Percentiles rank a stretch among this genome's conserved stretches.
phyloP scores from a whole-genome alignment of 2,329 filamentous ascomycete genomes.

The Macrophomina phaseolina region DNA sequence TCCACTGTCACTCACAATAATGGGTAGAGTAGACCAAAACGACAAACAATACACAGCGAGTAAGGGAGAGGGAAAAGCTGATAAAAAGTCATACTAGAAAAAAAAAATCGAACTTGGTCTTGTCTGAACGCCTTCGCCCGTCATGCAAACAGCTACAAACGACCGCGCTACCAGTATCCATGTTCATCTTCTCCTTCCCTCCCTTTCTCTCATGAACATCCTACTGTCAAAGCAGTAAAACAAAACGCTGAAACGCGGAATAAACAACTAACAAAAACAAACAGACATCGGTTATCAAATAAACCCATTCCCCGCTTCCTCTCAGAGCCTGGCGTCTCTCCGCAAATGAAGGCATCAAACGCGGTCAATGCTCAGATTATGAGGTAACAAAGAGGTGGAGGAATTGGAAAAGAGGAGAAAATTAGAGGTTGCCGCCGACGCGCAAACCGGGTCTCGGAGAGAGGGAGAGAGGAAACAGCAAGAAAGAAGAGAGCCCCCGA shows the following conservation, averaged over 20 bases:
- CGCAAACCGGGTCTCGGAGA: constrained; percentile 12
- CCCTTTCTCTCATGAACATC: constrained; percentile 5
- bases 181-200: neutral
- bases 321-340: neutral
- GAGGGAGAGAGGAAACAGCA: constrained; percentile 17
- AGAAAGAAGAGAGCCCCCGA: constrained; percentile 25
- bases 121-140: constrained; percentile 25
- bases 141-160: constrained; percentile 15
- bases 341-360: constrained; percentile 10
- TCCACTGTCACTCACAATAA: neutral
- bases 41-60: neutral
- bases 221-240: constrained; percentile 21
- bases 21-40: neutral
- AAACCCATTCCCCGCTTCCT: constrained; percentile 3
- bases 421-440: constrained; percentile 2
- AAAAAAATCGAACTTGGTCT: neutral
- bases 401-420: neutral
- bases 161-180: neutral
- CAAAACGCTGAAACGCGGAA: constrained; percentile 21
- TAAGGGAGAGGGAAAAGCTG: neutral
- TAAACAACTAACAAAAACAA: constrained; percentile 4
- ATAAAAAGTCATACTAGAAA: constrained; percentile 22
- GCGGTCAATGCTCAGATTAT: constrained; percentile 19
- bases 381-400: constrained; percentile 9
- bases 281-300: constrained; percentile 1